Conservation (phyloP, 2,329 filamentous ascomycete genomes). For the Sporothrix dimorphospora region DNA sequence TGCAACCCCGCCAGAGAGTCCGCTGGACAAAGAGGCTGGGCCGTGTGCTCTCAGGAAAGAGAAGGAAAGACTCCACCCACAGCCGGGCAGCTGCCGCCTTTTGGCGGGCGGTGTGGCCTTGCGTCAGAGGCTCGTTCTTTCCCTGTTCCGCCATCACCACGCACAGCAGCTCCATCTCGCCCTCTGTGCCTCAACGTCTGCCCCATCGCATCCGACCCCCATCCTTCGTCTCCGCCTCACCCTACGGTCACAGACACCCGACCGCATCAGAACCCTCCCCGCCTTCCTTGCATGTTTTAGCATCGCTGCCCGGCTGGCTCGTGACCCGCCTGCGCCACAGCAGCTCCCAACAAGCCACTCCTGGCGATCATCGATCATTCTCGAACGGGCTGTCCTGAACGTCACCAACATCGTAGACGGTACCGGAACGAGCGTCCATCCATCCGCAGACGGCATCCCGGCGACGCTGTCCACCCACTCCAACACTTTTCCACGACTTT, state of each 20-base stretch:
- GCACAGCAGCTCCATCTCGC: not conserved
- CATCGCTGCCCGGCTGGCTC: constrained; percentile 10
- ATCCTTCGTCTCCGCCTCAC: not conserved
- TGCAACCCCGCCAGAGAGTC: constrained; percentile 5
- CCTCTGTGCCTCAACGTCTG: not conserved
- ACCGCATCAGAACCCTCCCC: not conserved
- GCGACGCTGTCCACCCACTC: not conserved
- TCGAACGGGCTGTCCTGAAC: not conserved
- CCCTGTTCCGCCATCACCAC: not conserved
- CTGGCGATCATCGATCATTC: not conserved
- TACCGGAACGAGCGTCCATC: not conserved
- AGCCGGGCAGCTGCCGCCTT: constrained; percentile 14
- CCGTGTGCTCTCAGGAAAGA: constrained; percentile 14
- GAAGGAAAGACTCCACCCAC: constrained; percentile 18
- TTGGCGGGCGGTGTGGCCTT: constrained; percentile 20
- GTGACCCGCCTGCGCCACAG: constrained; percentile 19
- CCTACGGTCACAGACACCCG: not conserved
- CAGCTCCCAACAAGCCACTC: constrained; percentile 14
- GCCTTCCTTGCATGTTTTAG: constrained; percentile 6
- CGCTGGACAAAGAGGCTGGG: constrained; percentile 10
- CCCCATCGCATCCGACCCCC: not conserved
- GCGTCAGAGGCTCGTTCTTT: constrained; percentile 17
- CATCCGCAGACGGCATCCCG: not conserved
- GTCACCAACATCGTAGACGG: not conserved
- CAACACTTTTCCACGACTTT: not conserved